Conservation (phyloP, 345 rosid genomes). For the Angophora floribunda region DNA sequence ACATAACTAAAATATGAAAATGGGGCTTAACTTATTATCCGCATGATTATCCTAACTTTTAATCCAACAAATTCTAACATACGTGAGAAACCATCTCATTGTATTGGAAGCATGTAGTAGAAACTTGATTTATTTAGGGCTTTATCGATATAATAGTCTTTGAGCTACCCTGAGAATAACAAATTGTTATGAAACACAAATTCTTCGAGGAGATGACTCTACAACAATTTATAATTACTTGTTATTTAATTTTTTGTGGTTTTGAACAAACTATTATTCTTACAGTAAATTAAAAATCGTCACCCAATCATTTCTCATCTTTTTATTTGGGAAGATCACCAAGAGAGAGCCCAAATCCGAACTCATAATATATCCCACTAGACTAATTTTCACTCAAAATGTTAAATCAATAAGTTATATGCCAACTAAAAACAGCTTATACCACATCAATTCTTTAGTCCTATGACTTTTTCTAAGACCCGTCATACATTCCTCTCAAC, state of each 20-base stretch:
- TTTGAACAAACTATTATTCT: too few relatives aligned
- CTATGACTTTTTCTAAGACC: neutral
- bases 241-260: too few relatives aligned
- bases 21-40: neutral
- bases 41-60: neutral
- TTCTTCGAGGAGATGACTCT: too few relatives aligned
- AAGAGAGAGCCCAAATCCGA: neutral
- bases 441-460: neutral
- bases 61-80: neutral
- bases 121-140: neutral
- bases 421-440: fast-evolving
- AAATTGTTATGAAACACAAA: too few relatives aligned
- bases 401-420: neutral
- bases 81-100: neutral
- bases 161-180: too few relatives aligned
- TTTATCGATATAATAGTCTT: too few relatives aligned
- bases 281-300: too few relatives aligned
- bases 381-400: neutral
- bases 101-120: neutral
- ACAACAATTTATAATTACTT: too few relatives aligned
- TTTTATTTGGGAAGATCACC: neutral
- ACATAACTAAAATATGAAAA: neutral
- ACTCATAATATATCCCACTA: neutral
- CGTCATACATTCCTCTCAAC: neutral
- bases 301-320: too few relatives aligned